These are phyloP conservation scores for Blumeriella jaapii DNA, from an alignment of 2,329 filamentous ascomycete species.

Conservation along the genomic window DNA sequence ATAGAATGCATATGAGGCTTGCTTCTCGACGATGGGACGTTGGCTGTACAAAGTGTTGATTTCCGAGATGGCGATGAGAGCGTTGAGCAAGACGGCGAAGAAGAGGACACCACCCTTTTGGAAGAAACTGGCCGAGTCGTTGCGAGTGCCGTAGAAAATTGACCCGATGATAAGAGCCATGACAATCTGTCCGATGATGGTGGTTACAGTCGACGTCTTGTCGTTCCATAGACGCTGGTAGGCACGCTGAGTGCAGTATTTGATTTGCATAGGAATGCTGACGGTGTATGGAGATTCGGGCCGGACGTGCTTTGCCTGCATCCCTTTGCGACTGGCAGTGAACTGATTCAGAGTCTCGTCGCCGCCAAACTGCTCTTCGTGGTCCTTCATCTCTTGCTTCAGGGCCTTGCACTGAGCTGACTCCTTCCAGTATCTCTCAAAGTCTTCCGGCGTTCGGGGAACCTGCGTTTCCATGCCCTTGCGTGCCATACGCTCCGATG, in stretches of 20 bases:
- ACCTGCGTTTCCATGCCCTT: constrained; percentile 45
- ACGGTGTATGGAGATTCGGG: constrained; percentile 72
- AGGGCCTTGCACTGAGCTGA: constrained; percentile 34
- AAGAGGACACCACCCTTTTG: constrained; percentile 53
- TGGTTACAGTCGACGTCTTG: constrained; percentile 51
- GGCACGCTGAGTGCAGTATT: constrained; percentile 70
- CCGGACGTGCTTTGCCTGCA: constrained; percentile 42
- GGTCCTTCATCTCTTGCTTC: constrained; percentile 37
- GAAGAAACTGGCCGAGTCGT: constrained; percentile 46
- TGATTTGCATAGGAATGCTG: constrained; percentile 63
- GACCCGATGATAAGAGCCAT: constrained; percentile 53
- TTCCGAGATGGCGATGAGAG: constrained; percentile 50
- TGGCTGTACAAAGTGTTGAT: constrained; percentile 70
- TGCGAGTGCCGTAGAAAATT: constrained; percentile 50
- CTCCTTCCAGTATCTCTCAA: constrained; percentile 39
- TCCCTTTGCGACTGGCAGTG: constrained; percentile 23
- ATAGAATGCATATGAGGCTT: constrained; percentile 77
- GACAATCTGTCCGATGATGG: constrained; percentile 28
- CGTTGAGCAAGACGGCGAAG: constrained; percentile 57
- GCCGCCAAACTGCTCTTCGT: constrained; percentile 34
- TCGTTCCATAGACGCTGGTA: constrained; percentile 70
- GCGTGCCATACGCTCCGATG: constrained; percentile 44
- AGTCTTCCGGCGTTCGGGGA: constrained; percentile 43
- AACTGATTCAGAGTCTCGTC: constrained; percentile 30
- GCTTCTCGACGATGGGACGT: constrained; percentile 87